Conservation (phyloP, 2,329 filamentous ascomycete genomes). For the Cucurbitaria berberidis region DNA sequence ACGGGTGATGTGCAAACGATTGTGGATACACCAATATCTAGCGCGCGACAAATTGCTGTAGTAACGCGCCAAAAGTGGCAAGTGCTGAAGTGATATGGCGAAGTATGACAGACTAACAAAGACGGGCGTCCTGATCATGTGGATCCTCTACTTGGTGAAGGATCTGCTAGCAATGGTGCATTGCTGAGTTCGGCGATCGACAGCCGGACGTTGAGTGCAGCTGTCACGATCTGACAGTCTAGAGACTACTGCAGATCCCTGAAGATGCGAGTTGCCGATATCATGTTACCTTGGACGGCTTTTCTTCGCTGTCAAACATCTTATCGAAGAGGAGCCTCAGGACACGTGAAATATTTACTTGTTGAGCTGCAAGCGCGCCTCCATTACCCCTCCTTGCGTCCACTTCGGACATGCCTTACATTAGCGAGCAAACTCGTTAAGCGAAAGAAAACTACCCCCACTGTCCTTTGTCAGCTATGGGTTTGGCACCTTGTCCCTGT, state of each 20-base stretch:
- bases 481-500: not conserved
- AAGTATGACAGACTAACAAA: slow-evolving; percentile 9
- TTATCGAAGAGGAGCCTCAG: not conserved
- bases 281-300: not conserved
- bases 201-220: not conserved
- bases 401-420: not conserved
- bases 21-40: slow-evolving; percentile 19
- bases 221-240: slow-evolving; percentile 13
- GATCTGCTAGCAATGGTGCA: not conserved
- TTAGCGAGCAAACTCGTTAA: not conserved
- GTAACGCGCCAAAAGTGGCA: slow-evolving; percentile 9
- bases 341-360: not conserved
- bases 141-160: not conserved
- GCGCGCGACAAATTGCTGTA: slow-evolving; percentile 19
- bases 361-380: not conserved
- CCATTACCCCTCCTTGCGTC: not conserved
- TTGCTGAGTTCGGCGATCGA: not conserved
- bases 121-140: slow-evolving; percentile 14
- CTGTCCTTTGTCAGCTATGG: not conserved
- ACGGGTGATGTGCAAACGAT: slow-evolving; percentile 18
- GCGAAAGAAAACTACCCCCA: not conserved
- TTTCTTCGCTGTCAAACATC: not conserved
- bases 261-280: slow-evolving; percentile 16
- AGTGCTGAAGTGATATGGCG: slow-evolving; percentile 13
- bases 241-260: slow-evolving; percentile 6